A percentile compares a stretch with the other conserved stretches of the same genome.
Evolutionary conservation across 2,329 filamentous ascomycete genomes (phyloP).

Genomic region (Aspergillus japonicus): DNA sequence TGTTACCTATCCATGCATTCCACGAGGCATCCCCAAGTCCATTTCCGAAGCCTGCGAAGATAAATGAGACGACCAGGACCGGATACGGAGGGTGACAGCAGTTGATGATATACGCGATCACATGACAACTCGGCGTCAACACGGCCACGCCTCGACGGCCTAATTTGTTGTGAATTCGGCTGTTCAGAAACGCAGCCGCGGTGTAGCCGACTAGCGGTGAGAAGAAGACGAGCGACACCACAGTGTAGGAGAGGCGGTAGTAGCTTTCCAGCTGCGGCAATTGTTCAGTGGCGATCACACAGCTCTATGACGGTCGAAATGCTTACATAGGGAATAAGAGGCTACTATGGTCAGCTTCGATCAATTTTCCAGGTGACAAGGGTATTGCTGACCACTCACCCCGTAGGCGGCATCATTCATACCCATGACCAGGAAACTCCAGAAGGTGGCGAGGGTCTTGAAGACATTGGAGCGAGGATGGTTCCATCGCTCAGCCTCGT

Average conservation of each 20-base stretch:
- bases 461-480: constrained; percentile 50
- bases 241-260: constrained; percentile 48
- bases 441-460: constrained; percentile 56
- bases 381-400: constrained; percentile 37
- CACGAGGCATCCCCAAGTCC: constrained; percentile 54
- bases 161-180: constrained; percentile 40
- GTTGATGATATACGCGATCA: constrained; percentile 39
- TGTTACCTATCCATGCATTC: constrained; percentile 67
- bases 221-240: constrained; percentile 53
- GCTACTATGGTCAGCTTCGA: constrained; percentile 10
- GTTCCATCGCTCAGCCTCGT: constrained; percentile 42
- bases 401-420: constrained; percentile 60
- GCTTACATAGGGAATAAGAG: constrained; percentile 54
- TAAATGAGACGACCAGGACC: constrained; percentile 40
- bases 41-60: constrained; percentile 44
- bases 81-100: constrained; percentile 44
- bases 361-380: not conserved
- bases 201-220: constrained; percentile 50
- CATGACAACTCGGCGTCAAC: constrained; percentile 54
- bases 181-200: constrained; percentile 47
- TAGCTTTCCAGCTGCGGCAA: constrained; percentile 44
- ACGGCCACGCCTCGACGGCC: constrained; percentile 72
- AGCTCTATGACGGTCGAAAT: not conserved
- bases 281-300: not conserved
- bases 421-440: constrained; percentile 58